phyloP scores from a whole-genome alignment of 1,139 yeast genomes.

The Geotrichum fermentans region DNA sequence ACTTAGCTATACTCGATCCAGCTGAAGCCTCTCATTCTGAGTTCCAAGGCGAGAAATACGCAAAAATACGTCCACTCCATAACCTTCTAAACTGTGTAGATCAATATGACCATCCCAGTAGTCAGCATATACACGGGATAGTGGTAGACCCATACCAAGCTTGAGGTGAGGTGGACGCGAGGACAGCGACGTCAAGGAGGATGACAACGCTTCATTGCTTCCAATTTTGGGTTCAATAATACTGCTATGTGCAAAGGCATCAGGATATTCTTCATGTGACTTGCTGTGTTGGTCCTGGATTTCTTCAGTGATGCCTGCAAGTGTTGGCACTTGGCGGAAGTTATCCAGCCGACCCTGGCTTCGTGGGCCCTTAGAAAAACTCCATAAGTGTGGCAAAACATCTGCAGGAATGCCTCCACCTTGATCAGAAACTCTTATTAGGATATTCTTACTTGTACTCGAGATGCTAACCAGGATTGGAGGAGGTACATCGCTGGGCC shows the following conservation, averaged over 20 bases:
- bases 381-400: constrained; percentile 65
- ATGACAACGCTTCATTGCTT: constrained; percentile 21
- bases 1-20: constrained; percentile 62
- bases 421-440: constrained; percentile 76
- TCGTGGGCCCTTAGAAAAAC: constrained; percentile 48
- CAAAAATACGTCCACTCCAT: constrained; percentile 83
- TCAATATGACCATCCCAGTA: constrained; percentile 91
- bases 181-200: constrained; percentile 52
- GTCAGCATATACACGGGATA: constrained; percentile 88
- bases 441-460: constrained; percentile 59
- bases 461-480: constrained; percentile 70
- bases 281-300: constrained; percentile 4
- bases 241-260: constrained; percentile 1
- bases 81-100: constrained; percentile 80
- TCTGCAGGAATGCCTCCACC: constrained; percentile 79
- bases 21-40: constrained; percentile 57
- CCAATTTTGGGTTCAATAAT: not conserved
- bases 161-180: constrained; percentile 69
- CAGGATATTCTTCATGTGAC: not conserved
- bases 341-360: constrained; percentile 31
- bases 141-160: constrained; percentile 83
- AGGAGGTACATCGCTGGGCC: constrained; percentile 46
- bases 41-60: constrained; percentile 73
- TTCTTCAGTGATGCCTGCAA: constrained; percentile 39
- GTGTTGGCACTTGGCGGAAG: constrained; percentile 38